Evolutionary conservation across 768 basidiomycete species (phyloP).

Genomic region (Lactifluus subvellereus): DNA sequence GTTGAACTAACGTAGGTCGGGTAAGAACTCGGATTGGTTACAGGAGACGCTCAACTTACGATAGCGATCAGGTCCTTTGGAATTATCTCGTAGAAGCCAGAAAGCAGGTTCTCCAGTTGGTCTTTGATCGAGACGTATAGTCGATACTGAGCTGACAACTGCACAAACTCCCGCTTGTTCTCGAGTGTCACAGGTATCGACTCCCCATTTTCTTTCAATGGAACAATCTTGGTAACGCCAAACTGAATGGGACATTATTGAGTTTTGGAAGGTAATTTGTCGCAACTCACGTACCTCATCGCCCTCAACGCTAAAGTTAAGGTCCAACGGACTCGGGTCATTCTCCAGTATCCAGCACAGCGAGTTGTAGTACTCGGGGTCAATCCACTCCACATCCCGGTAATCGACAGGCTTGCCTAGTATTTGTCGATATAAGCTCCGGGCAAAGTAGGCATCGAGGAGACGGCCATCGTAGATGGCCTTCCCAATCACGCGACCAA

Average conservation of each 20-base stretch:
- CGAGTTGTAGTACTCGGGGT: conserved; percentile 97
- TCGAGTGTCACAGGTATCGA: conserved; percentile 87
- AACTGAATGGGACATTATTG: conserved; percentile 46
- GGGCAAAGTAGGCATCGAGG: conserved; percentile 96
- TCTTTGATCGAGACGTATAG: conserved; percentile 92
- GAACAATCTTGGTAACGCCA: conserved; percentile 82
- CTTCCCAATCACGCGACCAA: conserved; percentile 95
- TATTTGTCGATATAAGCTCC: conserved; percentile 93
- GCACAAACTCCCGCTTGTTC: conserved; percentile 95
- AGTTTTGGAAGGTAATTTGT: conserved; percentile 1
- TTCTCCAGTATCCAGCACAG: conserved; percentile 98
- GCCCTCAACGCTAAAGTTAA: conserved; percentile 93
- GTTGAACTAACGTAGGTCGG: conserved; percentile 57
- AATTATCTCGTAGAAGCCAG: conserved; percentile 96
- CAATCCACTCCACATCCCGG: conserved; percentile 94
- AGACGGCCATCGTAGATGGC: conserved; percentile 95
- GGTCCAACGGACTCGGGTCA: conserved; percentile 77
- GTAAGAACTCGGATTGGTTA: conserved; percentile 25
- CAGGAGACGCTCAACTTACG: conserved; percentile 41
- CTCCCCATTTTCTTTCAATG: conserved; percentile 83
- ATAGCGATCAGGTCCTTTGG: conserved; percentile 94
- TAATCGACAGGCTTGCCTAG: conserved; percentile 94
- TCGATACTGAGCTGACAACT: conserved; percentile 90
- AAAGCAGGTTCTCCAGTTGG: conserved; percentile 85
- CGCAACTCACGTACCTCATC: conserved; percentile 67